Evolutionary conservation across 768 basidiomycete species (phyloP), one percentile per base, ranked within the genome.

Genomic region (Phaeolepiota aurea): DNA sequence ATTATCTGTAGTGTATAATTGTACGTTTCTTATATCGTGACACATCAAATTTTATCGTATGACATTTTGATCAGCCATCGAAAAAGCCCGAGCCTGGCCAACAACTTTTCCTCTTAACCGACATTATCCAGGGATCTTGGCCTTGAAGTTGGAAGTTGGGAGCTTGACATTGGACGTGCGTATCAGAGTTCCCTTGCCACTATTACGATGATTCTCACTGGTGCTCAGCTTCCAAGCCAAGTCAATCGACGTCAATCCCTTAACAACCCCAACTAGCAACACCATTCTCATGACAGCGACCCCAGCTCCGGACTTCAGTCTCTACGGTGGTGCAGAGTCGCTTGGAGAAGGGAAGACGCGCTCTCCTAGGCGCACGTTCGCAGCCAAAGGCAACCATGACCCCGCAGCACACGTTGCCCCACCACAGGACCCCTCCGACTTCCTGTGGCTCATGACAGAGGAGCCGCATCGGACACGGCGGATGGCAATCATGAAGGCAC

Each of bases 371-470:
- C 76, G 75, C 34, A 76, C 76, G 0, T 66, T 67, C 33, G 59
- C 72, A 37, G 49, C 61, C 2, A 59, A 61, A n/a, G 66, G 68
- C 3, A 48, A 69, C 32, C 64, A 68, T 44, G 53, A 72, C 45
- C 71, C 65, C 5, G 56, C 54, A 30, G 57, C 62, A 2, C 59
- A 73, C 51, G 58, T 66, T 14, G 69, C 62, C 3, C 77, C 77
- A 2, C 82, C 83, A 0, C 79, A 81, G 55, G 80, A 91, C 52
- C 84, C 87, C 1, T 59, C 69, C 0, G 94, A 98, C 50, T 98
- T 96, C 53, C 69, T 97, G 20, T 99, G 96, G 96, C 55, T 93
- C 33, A 87, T 97, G 82, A 96, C 90, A 0, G 96, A 99, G 62
- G 96, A 99, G 55, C 96, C 96, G 2, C 96, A 99, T 61, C 77